Evolutionary conservation across 208 protist genomes (phyloP).

Genomic region (Leishmania turanica): DNA sequence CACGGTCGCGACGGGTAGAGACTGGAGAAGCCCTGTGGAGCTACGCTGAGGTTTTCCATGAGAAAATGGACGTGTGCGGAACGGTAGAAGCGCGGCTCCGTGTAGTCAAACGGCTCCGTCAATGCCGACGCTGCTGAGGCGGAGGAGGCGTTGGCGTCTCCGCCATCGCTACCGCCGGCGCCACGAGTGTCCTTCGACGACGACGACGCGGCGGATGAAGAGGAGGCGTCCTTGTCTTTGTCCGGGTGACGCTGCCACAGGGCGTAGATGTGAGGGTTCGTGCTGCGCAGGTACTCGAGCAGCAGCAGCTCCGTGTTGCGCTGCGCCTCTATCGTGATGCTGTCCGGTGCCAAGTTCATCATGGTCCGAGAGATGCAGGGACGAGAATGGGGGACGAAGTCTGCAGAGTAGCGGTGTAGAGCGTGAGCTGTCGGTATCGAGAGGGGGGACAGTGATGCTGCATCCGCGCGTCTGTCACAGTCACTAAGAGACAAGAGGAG

Average conservation of each 20-base stretch:
- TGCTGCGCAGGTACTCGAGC: slow-evolving; percentile 45
- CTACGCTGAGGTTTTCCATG: slow-evolving; percentile 24
- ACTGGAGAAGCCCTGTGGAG: slow-evolving; percentile 28
- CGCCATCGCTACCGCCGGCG: not conserved
- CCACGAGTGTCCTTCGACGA: not conserved
- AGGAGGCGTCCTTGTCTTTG: slow-evolving; percentile 4
- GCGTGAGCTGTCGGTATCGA: not conserved
- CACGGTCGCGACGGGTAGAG: slow-evolving; percentile 70
- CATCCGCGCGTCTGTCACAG: not conserved
- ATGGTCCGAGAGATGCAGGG: not conserved
- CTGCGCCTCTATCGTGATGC: slow-evolving; percentile 48
- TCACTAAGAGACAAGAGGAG: not conserved
- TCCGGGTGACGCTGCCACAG: slow-evolving; percentile 50
- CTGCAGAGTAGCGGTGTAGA: not conserved
- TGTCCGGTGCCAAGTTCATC: slow-evolving; percentile 36
- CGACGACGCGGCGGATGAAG: not conserved
- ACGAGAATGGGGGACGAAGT: not conserved
- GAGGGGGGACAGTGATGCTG: not conserved
- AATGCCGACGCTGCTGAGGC: not conserved
- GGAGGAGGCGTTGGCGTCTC: not conserved
- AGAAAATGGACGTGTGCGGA: slow-evolving; percentile 41
- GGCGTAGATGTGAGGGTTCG: slow-evolving; percentile 45
- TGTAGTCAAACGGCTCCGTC: not conserved
- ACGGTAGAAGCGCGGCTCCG: slow-evolving; percentile 10
- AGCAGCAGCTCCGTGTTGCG: slow-evolving; percentile 62